phyloP scores from a whole-genome alignment of 495 filamentous ascomycete species.

The Talaromyces stipitatus region DNA sequence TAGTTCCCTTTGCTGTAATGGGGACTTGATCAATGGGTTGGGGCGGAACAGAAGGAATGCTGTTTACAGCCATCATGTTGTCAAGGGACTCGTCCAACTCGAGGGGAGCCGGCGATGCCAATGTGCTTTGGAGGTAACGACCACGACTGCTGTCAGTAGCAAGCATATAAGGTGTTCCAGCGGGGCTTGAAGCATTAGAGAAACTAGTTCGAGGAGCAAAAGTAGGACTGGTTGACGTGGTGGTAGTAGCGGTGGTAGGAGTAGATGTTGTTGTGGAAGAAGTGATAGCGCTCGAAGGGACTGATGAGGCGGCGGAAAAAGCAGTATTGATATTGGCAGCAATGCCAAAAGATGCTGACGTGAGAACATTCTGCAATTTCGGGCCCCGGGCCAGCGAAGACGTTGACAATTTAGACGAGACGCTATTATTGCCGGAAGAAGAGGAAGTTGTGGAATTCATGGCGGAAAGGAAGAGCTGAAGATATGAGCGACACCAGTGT shows the following conservation, averaged over 20 bases:
- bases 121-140: slow-evolving; percentile 23
- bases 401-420: slow-evolving; percentile 34
- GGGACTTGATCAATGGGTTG: background rate
- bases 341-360: slow-evolving; percentile 21
- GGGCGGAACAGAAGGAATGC: slow-evolving; percentile 6
- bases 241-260: slow-evolving; percentile 20
- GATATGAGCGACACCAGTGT: slow-evolving; percentile 30
- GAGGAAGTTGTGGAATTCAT: slow-evolving; percentile 39
- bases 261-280: slow-evolving; percentile 15
- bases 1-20: slow-evolving; percentile 39
- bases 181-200: slow-evolving; percentile 38
- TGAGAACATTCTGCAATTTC: slow-evolving; percentile 32
- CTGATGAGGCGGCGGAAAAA: slow-evolving; percentile 10
- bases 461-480: slow-evolving; percentile 18
- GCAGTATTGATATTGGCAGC: slow-evolving; percentile 22
- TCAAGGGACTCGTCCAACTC: slow-evolving; percentile 49
- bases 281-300: slow-evolving; percentile 17
- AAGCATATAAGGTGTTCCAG: slow-evolving; percentile 42
- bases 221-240: slow-evolving; percentile 7
- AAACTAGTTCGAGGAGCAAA: slow-evolving; percentile 18
- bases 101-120: slow-evolving; percentile 34
- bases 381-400: slow-evolving; percentile 24
- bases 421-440: slow-evolving; percentile 31
- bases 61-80: slow-evolving; percentile 31
- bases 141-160: slow-evolving; percentile 44